A percentile compares a stretch with the other conserved stretches of the same genome.
These are phyloP conservation scores for Hyaloscypha finlandica DNA, from an alignment of 495 filamentous ascomycete species.

Conservation along the genomic window DNA sequence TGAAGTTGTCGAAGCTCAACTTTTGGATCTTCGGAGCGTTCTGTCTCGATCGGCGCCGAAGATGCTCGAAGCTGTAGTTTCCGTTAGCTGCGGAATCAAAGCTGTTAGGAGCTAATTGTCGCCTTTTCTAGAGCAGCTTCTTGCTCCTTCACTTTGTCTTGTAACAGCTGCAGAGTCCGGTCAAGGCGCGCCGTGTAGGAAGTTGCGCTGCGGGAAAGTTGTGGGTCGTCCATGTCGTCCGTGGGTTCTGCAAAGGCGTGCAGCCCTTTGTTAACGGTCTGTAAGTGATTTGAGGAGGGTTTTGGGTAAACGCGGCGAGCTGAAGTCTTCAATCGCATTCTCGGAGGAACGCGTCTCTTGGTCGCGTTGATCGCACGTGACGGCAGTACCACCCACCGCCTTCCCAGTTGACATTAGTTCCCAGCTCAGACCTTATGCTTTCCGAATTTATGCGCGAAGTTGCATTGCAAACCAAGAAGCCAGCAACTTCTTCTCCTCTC, in stretches of 20 bases:
- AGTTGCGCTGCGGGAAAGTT: slow-evolving; percentile 16
- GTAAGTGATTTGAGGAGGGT: too few relatives aligned
- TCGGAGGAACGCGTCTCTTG: not conserved
- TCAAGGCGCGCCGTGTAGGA: slow-evolving; percentile 58
- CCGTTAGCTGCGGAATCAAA: not conserved
- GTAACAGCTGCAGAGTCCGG: slow-evolving; percentile 63
- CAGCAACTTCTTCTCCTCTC: not conserved
- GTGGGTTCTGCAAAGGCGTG: too few relatives aligned
- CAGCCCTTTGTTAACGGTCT: too few relatives aligned
- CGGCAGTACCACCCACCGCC: not conserved
- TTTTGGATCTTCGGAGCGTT: slow-evolving; percentile 43
- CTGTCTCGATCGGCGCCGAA: slow-evolving; percentile 35
- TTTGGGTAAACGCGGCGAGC: too few relatives aligned
- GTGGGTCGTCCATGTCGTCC: slow-evolving; percentile 12
- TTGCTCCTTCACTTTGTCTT: slow-evolving; percentile 64
- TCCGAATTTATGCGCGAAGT: not conserved
- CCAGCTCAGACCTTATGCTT: not conserved
- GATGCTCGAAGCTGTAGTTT: slow-evolving; percentile 43
- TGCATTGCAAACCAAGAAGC: slow-evolving; percentile 4
- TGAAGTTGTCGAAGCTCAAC: slow-evolving; percentile 54
- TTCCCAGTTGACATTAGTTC: not conserved
- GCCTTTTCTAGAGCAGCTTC: slow-evolving; percentile 62
- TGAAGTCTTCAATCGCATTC: not conserved
- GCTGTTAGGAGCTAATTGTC: not conserved
- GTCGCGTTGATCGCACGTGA: not conserved